phyloP scores from a whole-genome alignment of 257 asterid species.

The Ophiorrhiza pumila region DNA sequence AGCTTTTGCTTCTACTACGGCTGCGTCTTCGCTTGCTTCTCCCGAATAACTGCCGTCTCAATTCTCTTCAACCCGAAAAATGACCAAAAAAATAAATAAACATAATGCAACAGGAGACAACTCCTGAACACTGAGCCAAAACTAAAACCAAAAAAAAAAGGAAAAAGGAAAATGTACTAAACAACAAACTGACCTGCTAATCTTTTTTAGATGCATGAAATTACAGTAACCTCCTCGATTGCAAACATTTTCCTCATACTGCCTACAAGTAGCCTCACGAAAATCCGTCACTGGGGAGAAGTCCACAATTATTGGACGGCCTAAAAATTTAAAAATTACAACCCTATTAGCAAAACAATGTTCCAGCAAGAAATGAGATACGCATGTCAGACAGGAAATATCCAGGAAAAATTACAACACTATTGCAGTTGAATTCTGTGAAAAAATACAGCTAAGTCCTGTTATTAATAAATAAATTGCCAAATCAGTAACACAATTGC shows the following conservation, averaged over 20 bases:
- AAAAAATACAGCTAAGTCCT: too few species aligned
- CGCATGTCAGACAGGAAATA: not conserved
- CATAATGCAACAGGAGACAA: conserved; percentile 15
- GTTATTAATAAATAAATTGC: too few species aligned
- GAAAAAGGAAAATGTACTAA: not conserved
- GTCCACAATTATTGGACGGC: conserved; percentile 81
- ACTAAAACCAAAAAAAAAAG: not conserved
- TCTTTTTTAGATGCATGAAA: conserved; percentile 90
- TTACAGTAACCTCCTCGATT: conserved; percentile 93
- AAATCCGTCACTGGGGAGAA: conserved; percentile 93
- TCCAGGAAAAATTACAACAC: not conserved
- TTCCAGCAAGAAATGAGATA: not conserved
- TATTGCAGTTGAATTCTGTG: not conserved
- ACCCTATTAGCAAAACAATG: conserved; percentile 1
- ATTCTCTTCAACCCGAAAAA: conserved; percentile 41
- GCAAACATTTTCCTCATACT: conserved; percentile 87
- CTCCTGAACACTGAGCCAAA: not conserved
- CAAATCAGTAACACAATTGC: not conserved
- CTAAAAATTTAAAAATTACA: conserved; percentile 30
- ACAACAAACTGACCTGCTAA: conserved; percentile 53
- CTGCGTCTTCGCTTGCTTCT: conserved; percentile 53
- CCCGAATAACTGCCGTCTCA: conserved; percentile 71
- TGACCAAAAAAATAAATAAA: not conserved
- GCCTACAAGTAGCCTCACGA: conserved; percentile 91
- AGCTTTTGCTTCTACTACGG: conserved; percentile 72